Evolutionary conservation across 1,284 basidiomycete genomes (phyloP), one percentile per base, ranked within the genome.

Genomic region (Tetrapyrgos nigripes): DNA sequence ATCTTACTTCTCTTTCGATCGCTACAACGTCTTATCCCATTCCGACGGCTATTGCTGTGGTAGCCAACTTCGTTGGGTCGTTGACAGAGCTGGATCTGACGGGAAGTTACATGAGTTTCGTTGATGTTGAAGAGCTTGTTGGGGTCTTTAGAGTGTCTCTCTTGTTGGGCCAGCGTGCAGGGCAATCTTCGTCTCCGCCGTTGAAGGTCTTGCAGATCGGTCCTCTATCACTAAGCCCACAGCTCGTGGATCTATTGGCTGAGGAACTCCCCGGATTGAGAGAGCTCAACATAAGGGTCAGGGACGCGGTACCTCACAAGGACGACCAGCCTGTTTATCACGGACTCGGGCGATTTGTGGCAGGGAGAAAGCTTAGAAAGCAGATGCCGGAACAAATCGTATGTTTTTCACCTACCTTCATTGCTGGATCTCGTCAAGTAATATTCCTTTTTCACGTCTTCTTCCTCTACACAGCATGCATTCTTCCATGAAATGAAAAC

Each of bases 221-320:
- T 31, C 44, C 59, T 0, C 14, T 60, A 27, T 44, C 46, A 11
- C 46, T 60, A 23, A 56, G 54, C 35, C 59, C 59, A 1, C 48
- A 60, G 23, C 37, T 60, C 6, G 45, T 60, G 23, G 59, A 60
- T 44, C 37, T 56, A 4, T 28, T 60, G n/a, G 59, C 59, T 6
- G 37, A 53, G 23, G 52, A 43, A 6, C 33, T 56, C 5, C 27
- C 59, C 13, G 24, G 37, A 23, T 31, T 60, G 10, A 26, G 33
- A 9, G 50, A 53, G 21, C 50, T 60, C 9, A 54, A 60, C 10
- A 14, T 60, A 21, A 26, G 35, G 21, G 50, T 60, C 1, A 50
- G 55, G 21, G 44, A 55, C 13, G 37, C 53, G 17, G 50, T 56
- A 14, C 54, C 59, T 21, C 43, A 19, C 14, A 53, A 56, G 24